A percentile compares a stretch with the other conserved stretches of the same genome.
Conservation (phyloP, 2,329 filamentous ascomycete species). For the Colletotrichum sp. region DNA sequence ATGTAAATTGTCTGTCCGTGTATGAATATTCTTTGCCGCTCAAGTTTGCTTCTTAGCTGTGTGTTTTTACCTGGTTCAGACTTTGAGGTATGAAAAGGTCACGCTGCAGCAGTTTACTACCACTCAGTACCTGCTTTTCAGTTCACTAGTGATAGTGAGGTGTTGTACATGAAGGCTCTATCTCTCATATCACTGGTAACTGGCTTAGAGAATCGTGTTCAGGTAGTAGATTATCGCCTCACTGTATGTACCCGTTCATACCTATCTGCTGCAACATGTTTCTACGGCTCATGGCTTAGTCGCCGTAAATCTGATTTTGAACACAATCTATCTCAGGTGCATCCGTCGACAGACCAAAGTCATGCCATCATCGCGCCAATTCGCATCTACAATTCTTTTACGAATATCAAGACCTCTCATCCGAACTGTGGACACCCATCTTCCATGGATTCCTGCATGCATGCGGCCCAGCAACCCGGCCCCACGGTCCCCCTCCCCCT, state of each 20-base stretch:
- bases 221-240: background rate
- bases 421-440: background rate
- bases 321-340: background rate
- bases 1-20: rapidly evolving
- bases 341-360: background rate
- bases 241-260: background rate
- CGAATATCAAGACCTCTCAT: background rate
- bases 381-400: background rate
- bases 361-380: background rate
- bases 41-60: background rate
- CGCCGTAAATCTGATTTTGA: background rate
- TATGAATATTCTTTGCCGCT: background rate
- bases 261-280: background rate
- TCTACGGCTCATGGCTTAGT: background rate
- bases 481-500: background rate
- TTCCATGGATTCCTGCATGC: background rate
- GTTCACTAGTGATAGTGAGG: background rate
- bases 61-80: background rate
- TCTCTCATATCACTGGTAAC: too few species aligned
- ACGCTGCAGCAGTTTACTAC: background rate
- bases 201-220: too few species aligned
- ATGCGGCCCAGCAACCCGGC: background rate
- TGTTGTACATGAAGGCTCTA: rapidly evolving
- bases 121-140: rapidly evolving
- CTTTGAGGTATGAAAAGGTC: background rate